Percentiles rank a stretch among this genome's conserved stretches.
Evolutionary conservation across 2,329 filamentous ascomycete species (phyloP).

Genomic region (Pezicula rhizophila): DNA sequence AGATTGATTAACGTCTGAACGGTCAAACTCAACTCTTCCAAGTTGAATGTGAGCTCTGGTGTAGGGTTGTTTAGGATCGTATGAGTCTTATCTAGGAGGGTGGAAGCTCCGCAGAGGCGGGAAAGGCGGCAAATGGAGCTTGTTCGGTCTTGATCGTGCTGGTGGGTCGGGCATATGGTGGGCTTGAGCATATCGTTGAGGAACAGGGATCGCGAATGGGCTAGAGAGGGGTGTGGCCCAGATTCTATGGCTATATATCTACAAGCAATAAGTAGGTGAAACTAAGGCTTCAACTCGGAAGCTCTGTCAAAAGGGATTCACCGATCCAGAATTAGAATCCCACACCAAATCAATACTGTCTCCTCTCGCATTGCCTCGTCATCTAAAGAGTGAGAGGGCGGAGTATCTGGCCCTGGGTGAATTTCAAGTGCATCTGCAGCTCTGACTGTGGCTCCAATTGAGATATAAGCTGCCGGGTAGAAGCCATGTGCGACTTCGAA

Average conservation of each 20-base stretch:
- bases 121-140: constrained; percentile 9
- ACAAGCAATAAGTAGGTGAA: constrained; percentile 4
- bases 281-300: background rate
- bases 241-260: constrained; percentile 16
- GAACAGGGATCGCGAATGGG: constrained; percentile 5
- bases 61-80: constrained; percentile 8
- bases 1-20: constrained; percentile 9
- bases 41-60: constrained; percentile 7
- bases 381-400: constrained; percentile 1
- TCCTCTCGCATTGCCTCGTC: constrained; percentile 8
- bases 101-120: constrained; percentile 13
- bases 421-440: constrained; percentile 13
- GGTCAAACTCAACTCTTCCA: constrained; percentile 12
- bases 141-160: constrained; percentile 4
- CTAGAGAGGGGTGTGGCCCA: constrained; percentile 8
- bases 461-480: constrained; percentile 16
- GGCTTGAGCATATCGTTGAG: constrained; percentile 9
- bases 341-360: constrained; percentile 11
- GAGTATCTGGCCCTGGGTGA: constrained; percentile 5
- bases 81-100: constrained; percentile 15
- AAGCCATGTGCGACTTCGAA: constrained; percentile 18
- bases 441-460: constrained; percentile 13
- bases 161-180: constrained; percentile 8
- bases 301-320: constrained; percentile 2
- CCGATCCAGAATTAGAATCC: constrained; percentile 15